Evolutionary conservation across 768 basidiomycete species (phyloP).

Genomic region (Suillus subluteus): DNA sequence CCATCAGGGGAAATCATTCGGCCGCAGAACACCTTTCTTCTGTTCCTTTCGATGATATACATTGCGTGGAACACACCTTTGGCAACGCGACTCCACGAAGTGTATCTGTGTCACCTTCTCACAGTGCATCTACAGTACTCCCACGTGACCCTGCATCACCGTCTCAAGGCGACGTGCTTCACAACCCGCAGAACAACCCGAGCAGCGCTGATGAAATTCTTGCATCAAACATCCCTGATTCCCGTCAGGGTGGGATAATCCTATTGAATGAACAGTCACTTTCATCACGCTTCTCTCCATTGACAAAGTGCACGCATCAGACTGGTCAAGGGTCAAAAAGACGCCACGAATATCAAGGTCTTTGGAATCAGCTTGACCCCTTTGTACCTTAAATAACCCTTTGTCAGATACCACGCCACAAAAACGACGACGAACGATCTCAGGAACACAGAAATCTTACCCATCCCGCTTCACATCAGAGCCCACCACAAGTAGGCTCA

Average conservation of each 20-base stretch:
- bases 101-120: neutral
- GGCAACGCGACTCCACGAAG: neutral
- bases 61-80: neutral
- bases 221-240: neutral
- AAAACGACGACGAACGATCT: slow-evolving; percentile 26
- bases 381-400: neutral
- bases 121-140: neutral
- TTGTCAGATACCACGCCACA: slow-evolving; percentile 20
- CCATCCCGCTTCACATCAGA: slow-evolving; percentile 31
- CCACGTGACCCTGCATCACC: neutral
- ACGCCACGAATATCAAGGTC: neutral
- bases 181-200: neutral
- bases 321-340: slow-evolving; percentile 1
- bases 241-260: neutral
- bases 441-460: slow-evolving; percentile 16
- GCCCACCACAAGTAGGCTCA: slow-evolving; percentile 27
- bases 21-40: neutral
- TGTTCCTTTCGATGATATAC: neutral
- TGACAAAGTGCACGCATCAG: neutral
- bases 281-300: neutral
- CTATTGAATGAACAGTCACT: neutral
- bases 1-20: neutral
- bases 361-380: slow-evolving; percentile 14
- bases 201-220: neutral
- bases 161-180: neutral